Evolutionary conservation across 306 rosid genomes (phyloP).

Genomic region (Hippophae gyantsensis): DNA sequence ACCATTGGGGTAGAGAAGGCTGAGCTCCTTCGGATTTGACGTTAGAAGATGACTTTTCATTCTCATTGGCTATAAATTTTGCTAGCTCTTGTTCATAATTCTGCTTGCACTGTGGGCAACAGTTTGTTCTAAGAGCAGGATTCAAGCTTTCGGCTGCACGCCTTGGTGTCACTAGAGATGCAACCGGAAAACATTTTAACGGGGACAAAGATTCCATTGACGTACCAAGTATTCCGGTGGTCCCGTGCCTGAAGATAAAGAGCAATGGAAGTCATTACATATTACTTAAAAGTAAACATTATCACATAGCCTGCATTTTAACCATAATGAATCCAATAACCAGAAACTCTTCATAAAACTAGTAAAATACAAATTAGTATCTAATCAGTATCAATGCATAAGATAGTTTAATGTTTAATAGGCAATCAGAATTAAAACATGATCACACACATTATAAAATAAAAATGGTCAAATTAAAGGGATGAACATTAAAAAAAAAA

Average conservation of each 20-base stretch:
- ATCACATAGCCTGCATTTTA: not conserved
- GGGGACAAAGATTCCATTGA: slow-evolving; percentile 78
- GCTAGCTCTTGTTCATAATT: slow-evolving; percentile 56
- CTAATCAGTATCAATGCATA: no score
- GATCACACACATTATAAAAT: no score
- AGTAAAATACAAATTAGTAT: no score
- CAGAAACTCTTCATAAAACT: no score
- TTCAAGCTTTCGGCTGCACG: slow-evolving; percentile 46
- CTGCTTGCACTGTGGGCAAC: slow-evolving; percentile 59
- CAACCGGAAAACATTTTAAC: slow-evolving; percentile 36
- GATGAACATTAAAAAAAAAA: slow-evolving; percentile 4
- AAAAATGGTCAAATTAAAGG: not conserved
- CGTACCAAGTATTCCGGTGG: slow-evolving; percentile 66
- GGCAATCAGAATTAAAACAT: no score
- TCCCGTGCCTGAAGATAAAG: slow-evolving; percentile 49
- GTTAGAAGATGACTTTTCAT: slow-evolving; percentile 49
- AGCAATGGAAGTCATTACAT: slow-evolving; percentile 18
- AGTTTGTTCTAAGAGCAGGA: slow-evolving; percentile 37
- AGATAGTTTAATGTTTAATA: no score
- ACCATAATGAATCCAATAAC: not conserved
- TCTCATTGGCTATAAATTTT: slow-evolving; percentile 41
- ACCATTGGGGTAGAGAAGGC: slow-evolving; percentile 72
- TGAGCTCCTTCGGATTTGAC: slow-evolving; percentile 38
- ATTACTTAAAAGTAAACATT: slow-evolving; percentile 17
- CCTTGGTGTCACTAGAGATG: slow-evolving; percentile 25